Base-by-base conservation (phyloP, 352 stramenopile species). In the Phytophthora pini region DNA sequence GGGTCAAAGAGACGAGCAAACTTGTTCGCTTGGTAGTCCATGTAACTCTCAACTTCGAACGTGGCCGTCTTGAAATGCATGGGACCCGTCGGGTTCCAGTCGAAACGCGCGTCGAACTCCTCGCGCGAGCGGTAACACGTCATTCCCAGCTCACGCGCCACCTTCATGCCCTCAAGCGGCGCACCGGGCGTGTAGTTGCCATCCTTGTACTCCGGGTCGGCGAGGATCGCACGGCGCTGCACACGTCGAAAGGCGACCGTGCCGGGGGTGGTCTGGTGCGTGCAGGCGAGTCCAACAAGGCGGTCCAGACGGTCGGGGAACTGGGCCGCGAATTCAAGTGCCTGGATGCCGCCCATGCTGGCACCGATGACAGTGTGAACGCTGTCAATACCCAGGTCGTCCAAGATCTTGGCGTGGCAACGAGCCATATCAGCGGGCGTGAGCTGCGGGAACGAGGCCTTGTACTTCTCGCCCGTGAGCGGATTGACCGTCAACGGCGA, bases 1-100 rank as follows among this genome's bases (percentile, higher is more conserved):
- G 89, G 84, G 56, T 97, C 89, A 56, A 87, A 96, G 20, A 86
- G 57, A 8, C 85, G 84, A 26, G 88, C 87, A 53, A 97, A 97
- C 64, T 95, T 95, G 61, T 68, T 82, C 32, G 82, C 88, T 62
- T 97, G 86, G 73, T 97, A 94, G 57, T 93, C 82, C 87, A 97
- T 93, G 80, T 97, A 97, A 51, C 76, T 89, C 72, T 97, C 89
- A 0, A 97, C 87, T 29, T 97, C 89, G 45, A 97, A 97, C 11
- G 86, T 95, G 12, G 80, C 58, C n/a, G 76, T 74, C 60, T 84
- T 88, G 53, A 94, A 93, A 40, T 94, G 76, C 65, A 79, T 78
- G 12, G 70, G 68, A 3, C 83, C 84, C 4, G 76, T 91, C 0
- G 88, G 88, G 48, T 93, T 88, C 89, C 88, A 97, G 68, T 96